These are phyloP conservation scores for Xylaria palmicola DNA, from an alignment of 495 filamentous ascomycete genomes.

Conservation along the genomic window DNA sequence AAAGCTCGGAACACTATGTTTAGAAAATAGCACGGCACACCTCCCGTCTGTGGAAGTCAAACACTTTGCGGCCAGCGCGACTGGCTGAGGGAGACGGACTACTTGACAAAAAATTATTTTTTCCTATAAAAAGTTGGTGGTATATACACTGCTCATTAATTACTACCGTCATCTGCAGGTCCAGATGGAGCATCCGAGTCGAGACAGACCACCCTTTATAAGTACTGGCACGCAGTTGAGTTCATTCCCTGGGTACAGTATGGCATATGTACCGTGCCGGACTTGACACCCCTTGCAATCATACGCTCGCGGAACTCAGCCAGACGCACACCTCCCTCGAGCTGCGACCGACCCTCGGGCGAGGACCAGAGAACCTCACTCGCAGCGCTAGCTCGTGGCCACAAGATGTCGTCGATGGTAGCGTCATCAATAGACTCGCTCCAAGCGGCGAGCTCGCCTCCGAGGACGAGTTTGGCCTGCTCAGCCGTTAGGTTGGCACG, in stretches of 20 bases:
- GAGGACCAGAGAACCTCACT: constrained; percentile 73
- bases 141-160: not conserved
- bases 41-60: no score
- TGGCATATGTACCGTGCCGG: constrained; percentile 55
- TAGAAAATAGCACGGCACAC: no score
- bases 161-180: not conserved
- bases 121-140: not conserved
- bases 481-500: constrained; percentile 56
- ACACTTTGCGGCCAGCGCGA: no score
- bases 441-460: constrained; percentile 78
- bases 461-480: constrained; percentile 62
- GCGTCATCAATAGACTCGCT: constrained; percentile 70
- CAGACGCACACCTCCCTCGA: constrained; percentile 63
- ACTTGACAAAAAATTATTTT: not conserved
- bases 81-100: no score
- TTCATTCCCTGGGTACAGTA: constrained; percentile 51
- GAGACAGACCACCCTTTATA: not conserved
- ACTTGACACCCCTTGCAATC: constrained; percentile 60
- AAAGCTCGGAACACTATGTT: no score
- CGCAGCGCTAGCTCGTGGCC: constrained; percentile 71
- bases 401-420: constrained; percentile 68
- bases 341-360: constrained; percentile 63
- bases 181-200: not conserved
- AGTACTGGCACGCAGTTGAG: constrained; percentile 32
- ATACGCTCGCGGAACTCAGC: constrained; percentile 71